Base-by-base conservation (phyloP, 176 grass and related monocot species). In the Puya raimondii region DNA sequence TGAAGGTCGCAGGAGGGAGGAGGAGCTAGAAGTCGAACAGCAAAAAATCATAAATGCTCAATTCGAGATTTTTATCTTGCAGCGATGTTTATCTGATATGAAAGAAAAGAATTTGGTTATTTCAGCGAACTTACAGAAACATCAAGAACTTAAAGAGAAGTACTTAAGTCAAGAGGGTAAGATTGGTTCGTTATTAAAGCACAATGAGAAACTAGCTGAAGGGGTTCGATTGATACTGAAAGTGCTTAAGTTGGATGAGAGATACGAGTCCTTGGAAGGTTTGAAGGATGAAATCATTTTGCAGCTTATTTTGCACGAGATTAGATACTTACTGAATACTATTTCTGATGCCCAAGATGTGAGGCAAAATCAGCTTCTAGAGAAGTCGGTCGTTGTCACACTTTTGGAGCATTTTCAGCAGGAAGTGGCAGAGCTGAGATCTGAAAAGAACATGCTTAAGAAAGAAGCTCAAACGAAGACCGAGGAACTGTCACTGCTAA, bases 291-390 rank as follows among this genome's bases (percentile, higher is more conserved):
- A 93, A 42, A 72, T 99, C 51, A 79, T 93, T 71, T 71, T 99
- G 77, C 94, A 99, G 81, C 89, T 99, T 66, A 81, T 99, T 75
- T 67, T 99, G 65, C 85, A 90, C 78, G 90, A 99, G 74, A 89
- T 99, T 56, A 81, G 77, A 51, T 80, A 81, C 77, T 70, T 93
- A 48, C 52, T 99, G 63, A 90, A 85, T 76, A 80, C 72, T 53
- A 83, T 91, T 80, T 90, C 86, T 68, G 90, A 91, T 53, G 84
- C 87, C 17, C 85, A 93, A 61, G 94, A 93, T 64, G 89, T 89
- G 47, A 93, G 87, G 68, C 82, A 93, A 71, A 87, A 79, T 74
- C 87, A 87, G 57, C 77, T 88, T 59, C 87, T 93, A 10, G 94
- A 99, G 80, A 99, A 99, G 72, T 91, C 94, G 2, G 76, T 99